phyloP scores from a whole-genome alignment of 768 basidiomycete species.

The Pisolithus orientalis region DNA sequence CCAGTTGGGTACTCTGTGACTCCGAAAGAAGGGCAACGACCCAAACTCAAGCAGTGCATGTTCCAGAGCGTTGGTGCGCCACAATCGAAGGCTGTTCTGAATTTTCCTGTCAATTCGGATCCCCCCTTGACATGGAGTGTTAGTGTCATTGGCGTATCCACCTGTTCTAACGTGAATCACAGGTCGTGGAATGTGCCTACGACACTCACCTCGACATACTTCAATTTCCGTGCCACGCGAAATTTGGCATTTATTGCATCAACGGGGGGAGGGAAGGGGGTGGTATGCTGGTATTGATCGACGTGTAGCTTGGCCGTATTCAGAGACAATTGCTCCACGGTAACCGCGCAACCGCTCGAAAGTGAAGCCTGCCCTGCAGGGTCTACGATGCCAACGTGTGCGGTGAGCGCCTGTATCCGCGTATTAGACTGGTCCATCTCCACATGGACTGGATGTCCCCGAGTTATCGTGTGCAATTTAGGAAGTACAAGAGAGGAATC shows the following conservation, averaged over 20 bases:
- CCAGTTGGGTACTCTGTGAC: constrained; percentile 24
- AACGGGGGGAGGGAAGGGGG: constrained; percentile 42
- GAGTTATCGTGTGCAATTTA: constrained; percentile 7
- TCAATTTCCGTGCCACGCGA: constrained; percentile 49
- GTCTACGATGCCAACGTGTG: constrained; percentile 17
- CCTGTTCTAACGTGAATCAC: constrained; percentile 13
- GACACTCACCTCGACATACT: constrained; percentile 34
- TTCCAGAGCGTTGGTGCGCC: constrained; percentile 23
- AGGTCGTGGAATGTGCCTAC: not conserved
- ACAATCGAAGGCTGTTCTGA: constrained; percentile 19
- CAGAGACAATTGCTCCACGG: constrained; percentile 7
- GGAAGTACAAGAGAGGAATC: not conserved
- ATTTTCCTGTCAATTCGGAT: constrained; percentile 17
- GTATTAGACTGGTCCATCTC: constrained; percentile 12
- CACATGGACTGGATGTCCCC: constrained; percentile 7
- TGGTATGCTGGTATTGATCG: constrained; percentile 14
- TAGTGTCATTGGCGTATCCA: constrained; percentile 12
- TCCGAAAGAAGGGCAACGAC: constrained; percentile 21
- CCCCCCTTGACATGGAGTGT: constrained; percentile 14
- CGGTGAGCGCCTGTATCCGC: constrained; percentile 14
- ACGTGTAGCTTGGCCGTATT: constrained; percentile 6
- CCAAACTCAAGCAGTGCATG: constrained; percentile 35
- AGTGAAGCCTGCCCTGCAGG: constrained; percentile 13
- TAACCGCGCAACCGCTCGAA: constrained; percentile 13
- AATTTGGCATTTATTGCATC: constrained; percentile 30